A percentile compares a stretch with the other conserved stretches of the same genome.
Conservation (phyloP, 2,329 filamentous ascomycete species). For the Parascedosporium putredinis region DNA sequence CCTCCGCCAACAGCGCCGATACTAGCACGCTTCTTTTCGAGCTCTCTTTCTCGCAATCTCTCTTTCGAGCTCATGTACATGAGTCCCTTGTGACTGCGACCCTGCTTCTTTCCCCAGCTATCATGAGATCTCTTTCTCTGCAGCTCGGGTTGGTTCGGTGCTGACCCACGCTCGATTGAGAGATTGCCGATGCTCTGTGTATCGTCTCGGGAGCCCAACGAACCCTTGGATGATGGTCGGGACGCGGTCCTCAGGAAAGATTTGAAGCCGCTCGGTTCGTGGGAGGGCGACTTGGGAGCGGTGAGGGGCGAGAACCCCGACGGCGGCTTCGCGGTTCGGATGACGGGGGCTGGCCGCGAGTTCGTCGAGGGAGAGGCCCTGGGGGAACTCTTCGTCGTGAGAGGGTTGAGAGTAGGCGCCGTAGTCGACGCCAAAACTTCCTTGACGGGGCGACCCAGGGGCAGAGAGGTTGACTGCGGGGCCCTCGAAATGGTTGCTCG, state of each 20-base stretch:
- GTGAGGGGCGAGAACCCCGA: slow-evolving; percentile 65
- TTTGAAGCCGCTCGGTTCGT: slow-evolving; percentile 44
- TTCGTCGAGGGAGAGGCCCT: slow-evolving; percentile 40
- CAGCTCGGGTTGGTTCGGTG: slow-evolving; percentile 34
- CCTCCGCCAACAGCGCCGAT: slow-evolving; percentile 27
- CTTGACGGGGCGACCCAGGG: slow-evolving; percentile 26
- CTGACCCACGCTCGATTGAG: slow-evolving; percentile 48
- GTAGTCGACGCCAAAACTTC: slow-evolving; percentile 64
- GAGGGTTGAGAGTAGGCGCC: slow-evolving; percentile 48
- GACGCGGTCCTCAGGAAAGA: slow-evolving; percentile 49
- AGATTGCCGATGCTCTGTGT: slow-evolving; percentile 53
- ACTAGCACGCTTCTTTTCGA: slow-evolving; percentile 47
- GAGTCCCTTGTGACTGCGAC: slow-evolving; percentile 44
- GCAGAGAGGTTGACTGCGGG: slow-evolving; percentile 27
- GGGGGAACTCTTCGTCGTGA: slow-evolving; percentile 31
- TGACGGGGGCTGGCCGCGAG: slow-evolving; percentile 55
- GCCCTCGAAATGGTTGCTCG: slow-evolving; percentile 59
- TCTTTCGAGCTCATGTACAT: slow-evolving; percentile 69
- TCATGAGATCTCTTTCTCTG: slow-evolving; percentile 45
- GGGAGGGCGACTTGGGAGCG: slow-evolving; percentile 44
- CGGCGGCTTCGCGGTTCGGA: slow-evolving; percentile 72
- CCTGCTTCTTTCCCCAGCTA: slow-evolving; percentile 50
- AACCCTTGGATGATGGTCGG: slow-evolving; percentile 50
- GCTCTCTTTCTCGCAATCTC: slow-evolving; percentile 50
- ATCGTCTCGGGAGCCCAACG: slow-evolving; percentile 44